A percentile compares a stretch with the other conserved stretches of the same genome.
phyloP scores from a whole-genome alignment of 106 monocot genomes.

The Vanilla planifolia region DNA sequence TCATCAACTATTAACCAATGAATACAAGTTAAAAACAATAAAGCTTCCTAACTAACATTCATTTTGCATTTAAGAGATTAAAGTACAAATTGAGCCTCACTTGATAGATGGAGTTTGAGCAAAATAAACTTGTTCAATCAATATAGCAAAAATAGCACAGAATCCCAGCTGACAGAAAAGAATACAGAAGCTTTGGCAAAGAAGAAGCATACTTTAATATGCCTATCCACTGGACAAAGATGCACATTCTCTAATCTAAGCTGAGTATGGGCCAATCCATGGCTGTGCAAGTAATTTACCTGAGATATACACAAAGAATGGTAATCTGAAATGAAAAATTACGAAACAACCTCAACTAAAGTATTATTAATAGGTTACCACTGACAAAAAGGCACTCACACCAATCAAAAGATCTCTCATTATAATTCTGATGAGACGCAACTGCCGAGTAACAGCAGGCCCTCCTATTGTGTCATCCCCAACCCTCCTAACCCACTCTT shows the following conservation, averaged over 20 bases:
- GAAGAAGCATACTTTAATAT: slow-evolving; percentile 72
- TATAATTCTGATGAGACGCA: slow-evolving; percentile 75
- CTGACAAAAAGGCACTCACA: slow-evolving; percentile 32
- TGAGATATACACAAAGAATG: slow-evolving; percentile 15
- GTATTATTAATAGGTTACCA: neutral
- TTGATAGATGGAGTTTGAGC: too few species aligned
- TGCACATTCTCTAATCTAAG: slow-evolving; percentile 89
- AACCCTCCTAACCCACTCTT: slow-evolving; percentile 85
- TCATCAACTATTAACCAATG: too few species aligned
- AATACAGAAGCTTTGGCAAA: neutral
- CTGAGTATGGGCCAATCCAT: slow-evolving; percentile 94
- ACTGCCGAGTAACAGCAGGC: slow-evolving; percentile 85
- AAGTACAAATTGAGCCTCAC: too few species aligned
- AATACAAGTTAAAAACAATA: too few species aligned
- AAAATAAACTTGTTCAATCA: too few species aligned
- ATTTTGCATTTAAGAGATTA: too few species aligned
- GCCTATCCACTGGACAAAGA: slow-evolving; percentile 92
- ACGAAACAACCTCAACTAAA: neutral
- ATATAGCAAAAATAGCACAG: too few species aligned
- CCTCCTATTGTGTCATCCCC: slow-evolving; percentile 86
- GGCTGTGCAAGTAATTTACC: slow-evolving; percentile 97
- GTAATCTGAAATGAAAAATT: neutral
- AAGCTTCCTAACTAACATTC: too few species aligned
- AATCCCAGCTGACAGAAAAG: too few species aligned
- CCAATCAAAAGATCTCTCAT: slow-evolving; percentile 99